Evolutionary conservation across 2,329 filamentous ascomycete species (phyloP).

Genomic region (Monosporascus sp.): DNA sequence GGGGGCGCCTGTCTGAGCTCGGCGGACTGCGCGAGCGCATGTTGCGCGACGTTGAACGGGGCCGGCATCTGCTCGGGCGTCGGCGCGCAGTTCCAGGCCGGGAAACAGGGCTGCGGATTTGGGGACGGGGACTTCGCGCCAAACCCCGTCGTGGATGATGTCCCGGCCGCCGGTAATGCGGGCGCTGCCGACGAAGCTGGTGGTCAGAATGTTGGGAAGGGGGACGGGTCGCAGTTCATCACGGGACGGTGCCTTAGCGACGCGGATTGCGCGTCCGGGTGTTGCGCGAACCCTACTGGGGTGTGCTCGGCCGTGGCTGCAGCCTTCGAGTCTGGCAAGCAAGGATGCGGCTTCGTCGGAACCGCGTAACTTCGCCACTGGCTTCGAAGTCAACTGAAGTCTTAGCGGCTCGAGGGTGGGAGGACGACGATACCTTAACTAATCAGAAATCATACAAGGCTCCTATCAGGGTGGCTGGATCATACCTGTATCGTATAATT

Average conservation of each 20-base stretch:
- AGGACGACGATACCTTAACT: background rate
- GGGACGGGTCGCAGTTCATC: conserved; percentile 22
- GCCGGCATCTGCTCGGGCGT: conserved; percentile 21
- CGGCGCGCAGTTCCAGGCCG: conserved; percentile 17
- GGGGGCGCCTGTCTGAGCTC: conserved; percentile 20
- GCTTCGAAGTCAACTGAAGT: background rate
- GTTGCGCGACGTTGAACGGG: conserved; percentile 22
- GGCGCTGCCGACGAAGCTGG: conserved; percentile 10
- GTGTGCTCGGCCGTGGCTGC: conserved; percentile 20
- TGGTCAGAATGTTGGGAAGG: conserved; percentile 18
- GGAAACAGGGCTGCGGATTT: conserved; percentile 26
- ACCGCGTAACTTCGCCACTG: background rate
- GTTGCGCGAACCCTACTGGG: conserved; percentile 18
- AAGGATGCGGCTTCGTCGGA: conserved; percentile 18
- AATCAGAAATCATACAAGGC: background rate
- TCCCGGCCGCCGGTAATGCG: background rate
- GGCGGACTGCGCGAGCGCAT: conserved; percentile 22
- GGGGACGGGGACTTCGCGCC: conserved; percentile 5
- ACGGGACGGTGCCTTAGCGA: conserved; percentile 23
- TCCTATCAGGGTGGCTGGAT: background rate
- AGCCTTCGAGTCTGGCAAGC: conserved; percentile 15
- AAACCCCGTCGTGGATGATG: background rate
- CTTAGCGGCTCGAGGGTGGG: background rate
- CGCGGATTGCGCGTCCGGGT: conserved; percentile 21
- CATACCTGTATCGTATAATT: background rate